phyloP scores from a whole-genome alignment of 768 basidiomycete genomes.

The Tylopilus balloui region DNA sequence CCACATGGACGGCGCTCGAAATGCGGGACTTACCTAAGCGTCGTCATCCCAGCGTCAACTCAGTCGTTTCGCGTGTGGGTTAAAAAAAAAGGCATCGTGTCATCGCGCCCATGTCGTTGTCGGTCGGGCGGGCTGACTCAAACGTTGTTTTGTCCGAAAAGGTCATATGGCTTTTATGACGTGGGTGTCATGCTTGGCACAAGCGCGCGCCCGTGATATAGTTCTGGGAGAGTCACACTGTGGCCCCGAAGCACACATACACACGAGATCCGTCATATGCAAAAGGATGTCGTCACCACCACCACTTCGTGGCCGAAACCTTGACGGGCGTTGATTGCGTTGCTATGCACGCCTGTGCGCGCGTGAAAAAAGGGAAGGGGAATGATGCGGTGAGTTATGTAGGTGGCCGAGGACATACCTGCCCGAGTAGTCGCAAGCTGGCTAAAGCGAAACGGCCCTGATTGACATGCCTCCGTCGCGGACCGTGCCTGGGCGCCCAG shows the following conservation, averaged over 20 bases:
- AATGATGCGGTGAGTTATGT: neutral
- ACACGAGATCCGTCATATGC: neutral
- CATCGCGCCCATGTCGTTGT: neutral
- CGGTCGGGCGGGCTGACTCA: too few species aligned
- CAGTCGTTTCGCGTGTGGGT: too few species aligned
- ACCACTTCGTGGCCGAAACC: neutral
- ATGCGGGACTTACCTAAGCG: neutral
- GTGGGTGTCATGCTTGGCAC: too few species aligned
- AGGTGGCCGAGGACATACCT: neutral
- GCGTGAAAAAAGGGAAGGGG: neutral
- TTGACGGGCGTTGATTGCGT: neutral
- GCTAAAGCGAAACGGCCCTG: neutral
- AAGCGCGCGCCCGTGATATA: too few species aligned
- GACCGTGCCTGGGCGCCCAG: neutral
- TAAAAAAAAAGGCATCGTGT: neutral
- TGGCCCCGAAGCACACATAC: too few species aligned
- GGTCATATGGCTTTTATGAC: too few species aligned
- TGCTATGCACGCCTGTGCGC: neutral
- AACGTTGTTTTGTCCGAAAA: too few species aligned
- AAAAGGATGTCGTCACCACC: too few species aligned
- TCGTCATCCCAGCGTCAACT: neutral
- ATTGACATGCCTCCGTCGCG: neutral
- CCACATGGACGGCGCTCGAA: neutral
- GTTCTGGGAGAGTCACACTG: too few species aligned
- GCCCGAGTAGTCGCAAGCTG: neutral